Evolutionary conservation across 2,329 filamentous ascomycete genomes (phyloP).

Genomic region (Ophiostoma triangulosporum): DNA sequence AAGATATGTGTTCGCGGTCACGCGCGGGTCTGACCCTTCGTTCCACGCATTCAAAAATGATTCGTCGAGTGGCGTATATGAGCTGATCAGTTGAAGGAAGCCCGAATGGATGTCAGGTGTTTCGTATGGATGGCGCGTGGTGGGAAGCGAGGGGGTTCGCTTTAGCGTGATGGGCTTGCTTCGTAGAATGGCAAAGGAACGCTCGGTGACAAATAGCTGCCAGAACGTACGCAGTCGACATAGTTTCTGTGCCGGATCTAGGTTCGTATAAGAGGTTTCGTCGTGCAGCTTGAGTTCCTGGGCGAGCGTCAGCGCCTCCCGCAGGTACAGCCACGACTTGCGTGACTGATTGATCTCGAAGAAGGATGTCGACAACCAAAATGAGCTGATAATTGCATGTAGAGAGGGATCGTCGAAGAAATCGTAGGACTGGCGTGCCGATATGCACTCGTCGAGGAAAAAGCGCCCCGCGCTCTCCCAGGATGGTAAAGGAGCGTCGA

Average conservation of each 20-base stretch:
- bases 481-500: slow-evolving; percentile 24
- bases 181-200: slow-evolving; percentile 49
- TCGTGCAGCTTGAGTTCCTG: slow-evolving; percentile 46
- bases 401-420: slow-evolving; percentile 42
- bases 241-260: slow-evolving; percentile 36
- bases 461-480: slow-evolving; percentile 39
- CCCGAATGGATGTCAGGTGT: slow-evolving; percentile 39
- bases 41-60: slow-evolving; percentile 53
- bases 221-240: slow-evolving; percentile 45
- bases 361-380: slow-evolving; percentile 46
- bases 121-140: slow-evolving; percentile 38
- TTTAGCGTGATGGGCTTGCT: slow-evolving; percentile 50
- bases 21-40: slow-evolving; percentile 31
- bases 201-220: slow-evolving; percentile 49
- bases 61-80: slow-evolving; percentile 50
- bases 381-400: slow-evolving; percentile 46
- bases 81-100: slow-evolving; percentile 45
- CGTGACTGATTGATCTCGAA: slow-evolving; percentile 48
- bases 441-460: slow-evolving; percentile 44
- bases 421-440: slow-evolving; percentile 41
- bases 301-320: slow-evolving; percentile 46
- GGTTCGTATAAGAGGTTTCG: slow-evolving; percentile 37
- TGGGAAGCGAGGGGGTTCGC: slow-evolving; percentile 42
- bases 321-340: slow-evolving; percentile 48
- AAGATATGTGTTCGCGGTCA: slow-evolving; percentile 23